Percentiles rank a stretch among this genome's conserved stretches.
These are phyloP conservation scores for Globisporangium iwayamae DNA, from an alignment of 352 stramenopile genomes.

Conservation along the genomic window DNA sequence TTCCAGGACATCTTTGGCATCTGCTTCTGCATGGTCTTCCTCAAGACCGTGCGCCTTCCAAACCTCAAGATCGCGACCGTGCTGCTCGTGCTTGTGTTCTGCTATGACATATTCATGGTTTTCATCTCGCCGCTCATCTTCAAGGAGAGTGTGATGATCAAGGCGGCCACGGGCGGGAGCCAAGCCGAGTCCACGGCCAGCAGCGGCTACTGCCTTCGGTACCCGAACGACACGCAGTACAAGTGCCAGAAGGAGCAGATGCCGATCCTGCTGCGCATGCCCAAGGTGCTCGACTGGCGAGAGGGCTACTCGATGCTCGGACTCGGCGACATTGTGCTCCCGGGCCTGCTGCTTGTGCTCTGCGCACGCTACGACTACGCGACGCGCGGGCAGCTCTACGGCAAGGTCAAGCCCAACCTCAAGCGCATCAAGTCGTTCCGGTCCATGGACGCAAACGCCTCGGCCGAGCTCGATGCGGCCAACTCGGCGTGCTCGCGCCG, in stretches of 20 bases:
- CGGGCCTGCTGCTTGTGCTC: conserved; percentile 94
- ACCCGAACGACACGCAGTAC: conserved; percentile 58
- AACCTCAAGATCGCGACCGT: conserved; percentile 91
- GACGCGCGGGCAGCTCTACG: conserved; percentile 66
- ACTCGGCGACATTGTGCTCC: conserved; percentile 95
- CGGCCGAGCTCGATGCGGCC: conserved; percentile 37
- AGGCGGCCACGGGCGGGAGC: conserved; percentile 87
- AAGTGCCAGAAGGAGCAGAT: conserved; percentile 81
- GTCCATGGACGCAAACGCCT: conserved; percentile 12
- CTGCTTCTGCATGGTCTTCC: conserved; percentile 93
- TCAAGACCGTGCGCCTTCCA: conserved; percentile 89
- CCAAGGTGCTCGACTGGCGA: conserved; percentile 91
- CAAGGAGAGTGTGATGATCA: conserved; percentile 93
- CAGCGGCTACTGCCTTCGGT: conserved; percentile 66
- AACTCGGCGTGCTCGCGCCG: conserved; percentile 30
- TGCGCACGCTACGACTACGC: conserved; percentile 93
- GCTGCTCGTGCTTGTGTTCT: conserved; percentile 91
- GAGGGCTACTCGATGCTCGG: conserved; percentile 92
- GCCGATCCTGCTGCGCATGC: conserved; percentile 94
- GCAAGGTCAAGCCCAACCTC: conserved; percentile 48
- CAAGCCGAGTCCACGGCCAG: conserved; percentile 40
- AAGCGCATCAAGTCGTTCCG: conserved; percentile 37
- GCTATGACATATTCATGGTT: conserved; percentile 97
- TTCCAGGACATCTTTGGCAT: conserved; percentile 92
- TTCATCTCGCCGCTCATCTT: conserved; percentile 93